A percentile compares a stretch with the other conserved stretches of the same genome.
phyloP scores from a whole-genome alignment of 805 yeast genomes.

The Isabelozyma rhagii region DNA sequence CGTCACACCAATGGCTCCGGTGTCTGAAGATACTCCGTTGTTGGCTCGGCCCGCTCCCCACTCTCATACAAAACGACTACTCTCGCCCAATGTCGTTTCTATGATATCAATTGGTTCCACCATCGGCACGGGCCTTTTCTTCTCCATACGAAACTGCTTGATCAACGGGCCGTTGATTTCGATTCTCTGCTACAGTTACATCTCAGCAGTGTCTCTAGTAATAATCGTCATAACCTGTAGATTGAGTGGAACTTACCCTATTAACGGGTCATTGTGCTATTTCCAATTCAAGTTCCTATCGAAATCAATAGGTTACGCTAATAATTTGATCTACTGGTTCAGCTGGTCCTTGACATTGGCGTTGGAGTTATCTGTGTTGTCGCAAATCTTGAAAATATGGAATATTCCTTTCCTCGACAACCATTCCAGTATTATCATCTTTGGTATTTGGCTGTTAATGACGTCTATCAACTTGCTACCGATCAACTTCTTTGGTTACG shows the following conservation, averaged over 20 bases:
- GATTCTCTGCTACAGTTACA: constrained; percentile 12
- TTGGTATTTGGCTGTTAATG: constrained; percentile 10
- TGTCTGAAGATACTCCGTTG: not conserved
- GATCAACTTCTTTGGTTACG: constrained; percentile 16
- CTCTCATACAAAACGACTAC: not conserved
- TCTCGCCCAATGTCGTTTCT: constrained; percentile 3
- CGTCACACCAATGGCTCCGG: not conserved
- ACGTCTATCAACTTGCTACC: constrained; percentile 17
- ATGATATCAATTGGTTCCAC: constrained; percentile 23
- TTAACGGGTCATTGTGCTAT: constrained; percentile 16
- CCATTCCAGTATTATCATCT: constrained; percentile 1
- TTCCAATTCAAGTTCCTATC: constrained; percentile 16
- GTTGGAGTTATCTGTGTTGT: constrained; percentile 15
- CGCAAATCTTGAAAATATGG: not conserved
- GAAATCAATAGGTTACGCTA: constrained; percentile 12
- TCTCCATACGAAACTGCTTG: constrained; percentile 10
- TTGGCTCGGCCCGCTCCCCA: not conserved
- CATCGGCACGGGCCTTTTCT: constrained; percentile 20
- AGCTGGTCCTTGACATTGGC: constrained; percentile 24
- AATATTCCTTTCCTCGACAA: constrained; percentile 1
- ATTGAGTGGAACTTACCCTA: constrained; percentile 15
- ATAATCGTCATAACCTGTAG: constrained; percentile 17
- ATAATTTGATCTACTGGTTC: constrained; percentile 19
- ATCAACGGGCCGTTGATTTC: constrained; percentile 17
- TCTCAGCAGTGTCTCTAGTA: constrained; percentile 16